Percentiles rank a stretch among this genome's conserved stretches.
Evolutionary conservation across 2,329 filamentous ascomycete species (phyloP).

Genomic region (Neoarthrinium moseri): DNA sequence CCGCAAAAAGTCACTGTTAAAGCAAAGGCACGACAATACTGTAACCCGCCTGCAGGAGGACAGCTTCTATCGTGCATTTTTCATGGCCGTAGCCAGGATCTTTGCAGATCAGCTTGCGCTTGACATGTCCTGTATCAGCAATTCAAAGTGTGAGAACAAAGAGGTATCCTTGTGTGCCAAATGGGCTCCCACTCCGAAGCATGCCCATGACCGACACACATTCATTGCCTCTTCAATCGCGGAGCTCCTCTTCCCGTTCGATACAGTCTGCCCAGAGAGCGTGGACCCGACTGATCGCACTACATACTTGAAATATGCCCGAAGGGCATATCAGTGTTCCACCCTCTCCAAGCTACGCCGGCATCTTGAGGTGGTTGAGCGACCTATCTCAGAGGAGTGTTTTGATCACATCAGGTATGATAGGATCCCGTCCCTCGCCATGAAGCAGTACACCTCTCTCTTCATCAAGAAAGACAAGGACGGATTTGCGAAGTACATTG

Average conservation of each 20-base stretch:
- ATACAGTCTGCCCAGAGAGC: slow-evolving; percentile 28
- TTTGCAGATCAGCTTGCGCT: slow-evolving; percentile 53
- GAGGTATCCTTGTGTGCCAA: slow-evolving; percentile 57
- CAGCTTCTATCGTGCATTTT: slow-evolving; percentile 47
- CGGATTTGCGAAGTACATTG: slow-evolving; percentile 48
- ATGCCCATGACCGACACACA: slow-evolving; percentile 58
- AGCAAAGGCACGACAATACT: slow-evolving; percentile 38
- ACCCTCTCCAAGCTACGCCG: slow-evolving; percentile 48
- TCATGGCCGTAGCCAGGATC: slow-evolving; percentile 51
- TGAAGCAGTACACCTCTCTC: slow-evolving; percentile 48
- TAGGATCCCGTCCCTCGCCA: slow-evolving; percentile 55
- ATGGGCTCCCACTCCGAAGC: slow-evolving; percentile 56
- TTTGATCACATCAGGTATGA: slow-evolving; percentile 54
- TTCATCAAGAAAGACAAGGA: slow-evolving; percentile 51
- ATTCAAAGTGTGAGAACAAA: slow-evolving; percentile 36
- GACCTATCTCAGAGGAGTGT: slow-evolving; percentile 43
- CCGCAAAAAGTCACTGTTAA: background rate
- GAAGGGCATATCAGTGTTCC: slow-evolving; percentile 52
- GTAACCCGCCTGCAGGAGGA: slow-evolving; percentile 40
- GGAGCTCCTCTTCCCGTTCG: slow-evolving; percentile 47
- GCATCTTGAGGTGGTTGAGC: slow-evolving; percentile 52
- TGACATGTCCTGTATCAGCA: slow-evolving; percentile 42
- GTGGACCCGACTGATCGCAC: slow-evolving; percentile 35
- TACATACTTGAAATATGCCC: slow-evolving; percentile 51
- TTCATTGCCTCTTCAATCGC: slow-evolving; percentile 56